These are phyloP conservation scores for Boletus vinaceobasis DNA, from an alignment of 768 basidiomycete genomes.

Conservation along the genomic window DNA sequence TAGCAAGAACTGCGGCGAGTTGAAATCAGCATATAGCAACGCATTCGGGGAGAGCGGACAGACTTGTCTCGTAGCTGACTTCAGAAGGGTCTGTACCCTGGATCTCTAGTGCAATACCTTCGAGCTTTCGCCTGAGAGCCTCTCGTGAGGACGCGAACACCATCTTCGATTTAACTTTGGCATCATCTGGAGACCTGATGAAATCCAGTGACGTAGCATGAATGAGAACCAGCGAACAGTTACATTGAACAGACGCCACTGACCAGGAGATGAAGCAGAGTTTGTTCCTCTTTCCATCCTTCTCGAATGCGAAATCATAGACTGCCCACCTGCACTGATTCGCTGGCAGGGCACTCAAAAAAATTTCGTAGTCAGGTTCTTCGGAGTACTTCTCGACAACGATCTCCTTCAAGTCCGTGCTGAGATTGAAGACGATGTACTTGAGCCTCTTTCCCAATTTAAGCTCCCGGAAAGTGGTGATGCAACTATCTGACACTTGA, in stretches of 20 bases:
- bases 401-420: conserved; percentile 59
- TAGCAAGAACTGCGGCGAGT: conserved; percentile 14
- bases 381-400: conserved; percentile 64
- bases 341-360: conserved; percentile 70
- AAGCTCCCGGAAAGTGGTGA: conserved; percentile 9
- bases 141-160: conserved; percentile 89
- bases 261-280: conserved; percentile 85
- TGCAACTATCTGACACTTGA: conserved; percentile 52
- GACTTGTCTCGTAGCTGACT: conserved; percentile 68
- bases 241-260: conserved; percentile 31
- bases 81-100: conserved; percentile 81
- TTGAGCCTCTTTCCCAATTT: conserved; percentile 55
- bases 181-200: conserved; percentile 81
- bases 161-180: conserved; percentile 92
- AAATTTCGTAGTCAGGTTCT: conserved; percentile 59
- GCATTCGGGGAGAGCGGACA: conserved; percentile 17
- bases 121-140: conserved; percentile 66
- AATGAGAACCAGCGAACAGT: neutral
- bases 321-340: conserved; percentile 80
- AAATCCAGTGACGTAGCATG: neutral
- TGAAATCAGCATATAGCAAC: conserved; percentile 4
- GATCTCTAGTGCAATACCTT: conserved; percentile 79
- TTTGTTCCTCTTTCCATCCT: conserved; percentile 81
- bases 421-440: conserved; percentile 83
- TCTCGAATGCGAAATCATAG: conserved; percentile 86